Evolutionary conservation across 2,329 filamentous ascomycete species (phyloP), one percentile per base, ranked within the genome.

Genomic region (Penicillium sp.): DNA sequence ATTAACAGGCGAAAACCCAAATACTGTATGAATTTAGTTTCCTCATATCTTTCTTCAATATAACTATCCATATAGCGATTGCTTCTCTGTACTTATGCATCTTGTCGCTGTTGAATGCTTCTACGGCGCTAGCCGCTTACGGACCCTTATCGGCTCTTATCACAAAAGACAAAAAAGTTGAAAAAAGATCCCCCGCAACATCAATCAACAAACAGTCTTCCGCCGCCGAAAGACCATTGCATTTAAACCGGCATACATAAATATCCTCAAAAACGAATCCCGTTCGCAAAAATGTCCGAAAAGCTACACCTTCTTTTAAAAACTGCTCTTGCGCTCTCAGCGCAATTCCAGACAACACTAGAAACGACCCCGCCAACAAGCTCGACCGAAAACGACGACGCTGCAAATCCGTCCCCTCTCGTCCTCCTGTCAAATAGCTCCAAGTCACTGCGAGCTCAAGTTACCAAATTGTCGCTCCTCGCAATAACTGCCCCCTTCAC

Each of bases 401-500:
- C 51, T 18, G 46, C 58, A 21, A 71, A 58, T 35, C 70, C 72
- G 38, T 43, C 40, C 54, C 70, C 74, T n/a, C 81, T 96, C 23
- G 75, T 84, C 14, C 80, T 93, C 57, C 84, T 92, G 33, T 82
- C 83, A 64, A 87, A 92, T 65, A 82, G 89, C 0, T 83, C 90
- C 0, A 83, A 81, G 24, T 79, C 95, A 5, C 83, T 96, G 58
- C 86, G 84, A 68, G 90, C 91, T 0, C 91, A 97, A 68, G 83
- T 87, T 1, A 96, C 91, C 5, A 96, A 96, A 61, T 80, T 97
- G 24, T 93, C 90, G 0, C 85, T 97, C 0, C 82, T 97, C 12
- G 83, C 94, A 1, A 88, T 95, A 66, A 96, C 90, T 66, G 83
- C 90, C 18, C 92, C 93, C 0, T 95, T 96, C 63, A 94, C 91